Evolutionary conservation across 768 basidiomycete genomes (phyloP), one percentile per base, ranked within the genome.

Genomic region (Rhodosporidiobolus odoratus): DNA sequence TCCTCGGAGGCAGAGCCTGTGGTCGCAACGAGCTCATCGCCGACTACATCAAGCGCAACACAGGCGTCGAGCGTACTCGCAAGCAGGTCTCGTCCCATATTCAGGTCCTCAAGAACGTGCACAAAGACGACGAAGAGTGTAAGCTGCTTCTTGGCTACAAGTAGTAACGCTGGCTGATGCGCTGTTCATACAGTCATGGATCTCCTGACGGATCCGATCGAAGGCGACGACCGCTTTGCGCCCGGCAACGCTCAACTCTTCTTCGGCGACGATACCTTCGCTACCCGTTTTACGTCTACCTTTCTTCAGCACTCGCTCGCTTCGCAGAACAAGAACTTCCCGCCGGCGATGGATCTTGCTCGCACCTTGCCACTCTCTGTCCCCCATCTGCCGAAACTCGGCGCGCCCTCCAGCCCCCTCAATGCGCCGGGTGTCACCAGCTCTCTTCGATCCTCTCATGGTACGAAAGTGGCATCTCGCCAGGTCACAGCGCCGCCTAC

Each of bases 1-100:
- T 76, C 21, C 68, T 81, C 64, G 74, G 79, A 48, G 76, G 76
- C 57, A 79, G 79, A 68, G 68, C 77, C 1, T 78, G 78, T 56
- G 80, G 80, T 0, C 75, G 80, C 2, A 81, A 81, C 74, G 80
- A 81, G 68, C 74, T 80, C 52, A 79, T 81, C 61, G 78, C 75
- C 38, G 74, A 78, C 38, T 78, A 78, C 69, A 78, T 81, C 47
- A 59, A 66, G 4, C 69, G 79, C 23, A 68, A 71, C 43, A 78
- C 78, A 17, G 78, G 78, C 27, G 76, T 75, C 45, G 45, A 64
- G 16, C 75, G 78, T 48, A 70, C 75, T 23, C 62, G 80, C 13
- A 81, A 81, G 73, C 79, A 79, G 65, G 79, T 81, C 59, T 79
- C 78, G 65, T 77, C 76, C 35, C 80, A 81, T 60, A 76, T 79